These are phyloP conservation scores for Candolleomyces aberdarensis DNA, from an alignment of 768 basidiomycete species.

Conservation along the genomic window DNA sequence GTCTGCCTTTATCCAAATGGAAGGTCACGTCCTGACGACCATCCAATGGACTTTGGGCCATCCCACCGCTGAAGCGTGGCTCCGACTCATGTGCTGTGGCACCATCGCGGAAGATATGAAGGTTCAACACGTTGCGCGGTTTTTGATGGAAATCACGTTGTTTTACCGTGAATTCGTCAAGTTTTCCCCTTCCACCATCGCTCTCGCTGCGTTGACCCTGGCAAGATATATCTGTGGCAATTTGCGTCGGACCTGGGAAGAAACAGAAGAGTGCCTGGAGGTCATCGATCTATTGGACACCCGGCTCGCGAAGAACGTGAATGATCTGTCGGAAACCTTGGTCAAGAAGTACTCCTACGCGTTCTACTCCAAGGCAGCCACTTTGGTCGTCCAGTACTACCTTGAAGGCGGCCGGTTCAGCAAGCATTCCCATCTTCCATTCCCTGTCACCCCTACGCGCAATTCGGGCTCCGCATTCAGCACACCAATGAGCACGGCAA, in stretches of 20 bases:
- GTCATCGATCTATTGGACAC: constrained; percentile 85
- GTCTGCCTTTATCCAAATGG: constrained; percentile 98
- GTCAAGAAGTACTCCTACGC: constrained; percentile 98
- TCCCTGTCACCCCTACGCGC: constrained; percentile 70
- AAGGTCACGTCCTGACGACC: constrained; percentile 92
- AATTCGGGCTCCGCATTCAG: constrained; percentile 52
- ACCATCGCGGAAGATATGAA: constrained; percentile 78
- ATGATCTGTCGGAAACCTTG: constrained; percentile 91
- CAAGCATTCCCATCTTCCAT: constrained; percentile 40
- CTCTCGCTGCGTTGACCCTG: constrained; percentile 84
- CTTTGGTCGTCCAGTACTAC: constrained; percentile 91
- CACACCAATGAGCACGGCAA: constrained; percentile 71
- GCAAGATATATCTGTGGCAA: constrained; percentile 87
- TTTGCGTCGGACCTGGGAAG: constrained; percentile 74
- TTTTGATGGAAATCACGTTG: constrained; percentile 98
- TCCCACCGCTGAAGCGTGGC: constrained; percentile 97
- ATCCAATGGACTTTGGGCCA: constrained; percentile 97
- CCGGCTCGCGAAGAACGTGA: constrained; percentile 83
- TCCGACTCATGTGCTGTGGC: constrained; percentile 77
- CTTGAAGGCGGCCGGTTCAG: constrained; percentile 80
- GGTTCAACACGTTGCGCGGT: constrained; percentile 93
- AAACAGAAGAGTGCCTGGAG: constrained; percentile 79
- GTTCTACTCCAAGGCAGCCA: constrained; percentile 95
- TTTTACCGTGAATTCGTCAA: constrained; percentile 96
- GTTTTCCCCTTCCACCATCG: constrained; percentile 82